Base-by-base conservation (phyloP, 2,329 filamentous ascomycete species). In the Macrophomina tecta region DNA sequence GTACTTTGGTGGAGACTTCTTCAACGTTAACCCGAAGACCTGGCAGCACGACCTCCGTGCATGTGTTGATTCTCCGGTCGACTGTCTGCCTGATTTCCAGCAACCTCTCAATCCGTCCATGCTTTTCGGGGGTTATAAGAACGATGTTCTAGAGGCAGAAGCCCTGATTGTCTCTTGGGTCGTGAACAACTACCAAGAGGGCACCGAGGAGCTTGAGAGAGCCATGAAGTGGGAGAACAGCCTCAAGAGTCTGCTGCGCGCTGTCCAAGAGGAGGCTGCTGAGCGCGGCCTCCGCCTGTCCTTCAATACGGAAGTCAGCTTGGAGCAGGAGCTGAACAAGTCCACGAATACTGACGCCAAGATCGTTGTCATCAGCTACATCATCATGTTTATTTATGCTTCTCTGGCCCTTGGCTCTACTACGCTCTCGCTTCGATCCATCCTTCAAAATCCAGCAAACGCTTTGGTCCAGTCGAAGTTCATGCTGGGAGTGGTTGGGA, bases 361-460 rank as follows among this genome's bases (percentile, higher is more conserved):
- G 78, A 99, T 99, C 73, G 89, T 99, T 30, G 88, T 94, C 64
- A 90, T 99, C 79, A 98, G 94, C 84, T 99, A 99, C 80, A 86
- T 98, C 70, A 92, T 97, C 82, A 99, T 99, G 95, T 99, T 99
- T 79, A 81, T 99, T 69, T 99, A 99, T 75, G 95, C 94, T 4
- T 98, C 94, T 5, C 81, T 99, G 64, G 94, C 95, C 0, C 84
- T 99, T 0, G 95, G 95, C 0, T 97, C 94, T 1, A 95, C 92
- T 0, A 93, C 91, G 5, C 83, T 97, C 66, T 92, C 90, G 0
- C 82, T 94, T 67, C 87, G 86, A 71, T 91, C 94, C 67, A 82
- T 98, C 53, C 80, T 97, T 58, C 87, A 87, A 63, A 97, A 97
- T 74, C 94, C 94, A 1, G 87, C 92, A 12, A 90, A 92, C 62